These are phyloP conservation scores for Aureobasidium sp. DNA, from an alignment of 2,329 filamentous ascomycete genomes.

Conservation along the genomic window DNA sequence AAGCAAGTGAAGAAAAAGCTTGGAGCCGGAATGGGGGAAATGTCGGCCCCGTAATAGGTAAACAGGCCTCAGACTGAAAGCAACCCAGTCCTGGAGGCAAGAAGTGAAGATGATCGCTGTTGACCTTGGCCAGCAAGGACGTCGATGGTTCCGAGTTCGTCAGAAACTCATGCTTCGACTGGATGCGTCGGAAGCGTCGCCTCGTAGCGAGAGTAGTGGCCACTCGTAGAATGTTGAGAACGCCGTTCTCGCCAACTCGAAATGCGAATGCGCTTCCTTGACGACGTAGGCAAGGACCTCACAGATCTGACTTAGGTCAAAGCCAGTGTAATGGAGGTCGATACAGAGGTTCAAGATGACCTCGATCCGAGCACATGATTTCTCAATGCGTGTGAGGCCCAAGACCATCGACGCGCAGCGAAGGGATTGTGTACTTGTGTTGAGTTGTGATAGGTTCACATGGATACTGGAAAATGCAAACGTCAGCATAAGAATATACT, in stretches of 20 bases:
- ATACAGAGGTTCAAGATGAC: background rate
- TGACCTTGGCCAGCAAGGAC: background rate
- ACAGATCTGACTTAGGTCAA: background rate
- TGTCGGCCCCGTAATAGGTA: too few species aligned
- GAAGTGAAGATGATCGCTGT: background rate
- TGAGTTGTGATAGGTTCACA: background rate
- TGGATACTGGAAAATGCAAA: background rate
- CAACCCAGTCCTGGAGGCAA: too few species aligned
- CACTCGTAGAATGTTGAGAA: background rate
- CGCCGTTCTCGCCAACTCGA: background rate
- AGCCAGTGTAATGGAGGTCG: background rate
- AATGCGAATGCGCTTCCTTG: background rate
- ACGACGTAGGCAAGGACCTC: background rate
- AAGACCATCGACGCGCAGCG: conserved; percentile 1
- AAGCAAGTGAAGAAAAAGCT: too few species aligned
- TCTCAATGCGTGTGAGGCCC: conserved; percentile 1
- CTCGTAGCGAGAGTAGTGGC: background rate
- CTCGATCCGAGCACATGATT: background rate
- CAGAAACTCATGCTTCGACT: background rate
- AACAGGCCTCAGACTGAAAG: too few species aligned
- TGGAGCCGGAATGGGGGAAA: too few species aligned
- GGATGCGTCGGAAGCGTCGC: background rate
- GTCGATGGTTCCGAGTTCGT: background rate
- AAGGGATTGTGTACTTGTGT: conserved; percentile 1
- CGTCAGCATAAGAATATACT: background rate